Base-by-base conservation (phyloP, 495 filamentous ascomycete species). In the Xylaria sp. region DNA sequence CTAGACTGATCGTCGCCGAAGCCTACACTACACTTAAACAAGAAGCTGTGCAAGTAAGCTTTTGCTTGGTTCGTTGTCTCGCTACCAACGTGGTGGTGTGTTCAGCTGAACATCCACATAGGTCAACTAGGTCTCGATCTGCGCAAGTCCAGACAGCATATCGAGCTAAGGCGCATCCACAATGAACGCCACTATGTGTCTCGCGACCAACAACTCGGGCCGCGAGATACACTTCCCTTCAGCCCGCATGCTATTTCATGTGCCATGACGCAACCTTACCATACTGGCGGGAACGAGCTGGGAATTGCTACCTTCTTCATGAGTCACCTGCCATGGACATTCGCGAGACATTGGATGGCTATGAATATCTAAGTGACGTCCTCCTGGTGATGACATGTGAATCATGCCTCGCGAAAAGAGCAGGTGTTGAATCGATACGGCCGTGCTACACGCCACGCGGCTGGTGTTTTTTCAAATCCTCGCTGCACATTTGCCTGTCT, bases 141-240 rank as follows among this genome's bases (percentile, higher is more conserved):
- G 14, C 19, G 26, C 35, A 55, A 55, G 35, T 53, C 64, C 55
- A 67, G 64, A 67, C 14, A 40, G 8, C 14, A 26, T 29, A 29
- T 21, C 44, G 15, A 44, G 44, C 62, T 29, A 65, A 35, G 5
- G 40, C 0, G 29, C 14, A 19, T 44, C 44, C 62, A 37, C 44
- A 21, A 14, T 5, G 8, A 33, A 37, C 44, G 62, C 43, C 44
- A 66, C 57, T 17, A 15, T 24, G 14, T 67, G 64, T 41, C 33
- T 67, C 48, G 12, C n/a, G 14, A 55, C 48, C 64, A 67, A 26
- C 15, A 17, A 55, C 64, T 55, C 35, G 46, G 64, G 48, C 26
- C 48, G n/a, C 46, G 64, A 21, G 5, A 41, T 43, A 35, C 31
- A 29, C 5, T 64, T 52, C 8, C 52, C 62, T 52, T 40, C 62